Percentiles rank a stretch among this genome's conserved stretches.
Evolutionary conservation across 2,329 filamentous ascomycete species (phyloP).

Genomic region (Arachnomyces sp.): DNA sequence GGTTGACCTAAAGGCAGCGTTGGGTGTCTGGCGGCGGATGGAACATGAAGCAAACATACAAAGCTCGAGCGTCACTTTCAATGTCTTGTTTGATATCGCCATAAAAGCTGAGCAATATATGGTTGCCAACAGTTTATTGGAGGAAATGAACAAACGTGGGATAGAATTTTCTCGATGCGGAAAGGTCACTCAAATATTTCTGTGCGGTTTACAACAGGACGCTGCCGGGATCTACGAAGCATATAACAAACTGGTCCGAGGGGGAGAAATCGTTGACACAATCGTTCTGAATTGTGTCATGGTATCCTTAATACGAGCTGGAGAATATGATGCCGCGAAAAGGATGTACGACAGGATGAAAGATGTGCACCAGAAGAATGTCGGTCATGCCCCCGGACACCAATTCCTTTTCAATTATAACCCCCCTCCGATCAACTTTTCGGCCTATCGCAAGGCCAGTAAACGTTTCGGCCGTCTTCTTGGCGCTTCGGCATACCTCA

Average conservation of each 20-base stretch:
- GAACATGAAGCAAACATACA: constrained; percentile 59
- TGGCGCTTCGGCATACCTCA: constrained; percentile 34
- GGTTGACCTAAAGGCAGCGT: constrained; percentile 56
- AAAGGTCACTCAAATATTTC: constrained; percentile 73
- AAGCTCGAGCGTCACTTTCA: constrained; percentile 76
- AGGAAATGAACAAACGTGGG: constrained; percentile 66
- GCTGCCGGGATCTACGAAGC: constrained; percentile 64
- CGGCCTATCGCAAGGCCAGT: constrained; percentile 26
- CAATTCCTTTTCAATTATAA: constrained; percentile 14
- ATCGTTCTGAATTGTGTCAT: constrained; percentile 82
- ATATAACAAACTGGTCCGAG: constrained; percentile 74
- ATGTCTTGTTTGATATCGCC: constrained; percentile 82
- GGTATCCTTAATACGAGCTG: constrained; percentile 63
- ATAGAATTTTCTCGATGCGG: constrained; percentile 69
- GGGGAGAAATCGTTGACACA: constrained; percentile 81
- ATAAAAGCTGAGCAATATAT: constrained; percentile 75
- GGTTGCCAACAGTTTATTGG: constrained; percentile 74
- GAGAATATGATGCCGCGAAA: constrained; percentile 68
- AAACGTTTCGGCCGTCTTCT: constrained; percentile 43
- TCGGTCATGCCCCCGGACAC: constrained; percentile 22
- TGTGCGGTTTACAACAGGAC: constrained; percentile 67
- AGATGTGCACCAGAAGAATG: constrained; percentile 38
- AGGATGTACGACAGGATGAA: constrained; percentile 83
- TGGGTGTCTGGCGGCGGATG: constrained; percentile 84
- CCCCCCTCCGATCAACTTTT: constrained; percentile 26